These are phyloP conservation scores for Ceratocystis cacaofunesta DNA, from an alignment of 2,329 filamentous ascomycete genomes.

Conservation along the genomic window DNA sequence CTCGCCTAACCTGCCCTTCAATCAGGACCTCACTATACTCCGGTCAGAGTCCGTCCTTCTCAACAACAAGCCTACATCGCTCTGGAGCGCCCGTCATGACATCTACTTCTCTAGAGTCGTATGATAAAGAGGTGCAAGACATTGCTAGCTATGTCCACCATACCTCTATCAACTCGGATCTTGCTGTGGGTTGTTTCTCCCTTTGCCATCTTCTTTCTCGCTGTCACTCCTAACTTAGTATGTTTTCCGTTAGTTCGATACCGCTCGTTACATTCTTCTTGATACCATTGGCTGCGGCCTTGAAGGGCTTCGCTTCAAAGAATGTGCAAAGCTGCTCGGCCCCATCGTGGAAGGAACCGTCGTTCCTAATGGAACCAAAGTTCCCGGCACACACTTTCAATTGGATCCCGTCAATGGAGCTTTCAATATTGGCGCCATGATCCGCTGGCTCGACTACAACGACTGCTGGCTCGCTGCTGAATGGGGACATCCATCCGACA, in stretches of 20 bases:
- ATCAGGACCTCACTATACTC: not conserved
- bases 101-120: slow-evolving; percentile 37
- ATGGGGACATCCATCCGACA: slow-evolving; percentile 98
- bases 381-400: slow-evolving; percentile 84
- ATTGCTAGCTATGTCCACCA: slow-evolving; percentile 93
- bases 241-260: slow-evolving; percentile 55
- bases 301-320: slow-evolving; percentile 86
- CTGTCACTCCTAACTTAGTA: not conserved
- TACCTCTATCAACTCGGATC: slow-evolving; percentile 75
- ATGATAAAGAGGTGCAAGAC: slow-evolving; percentile 86
- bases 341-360: slow-evolving; percentile 79
- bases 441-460: slow-evolving; percentile 99
- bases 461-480: slow-evolving; percentile 99
- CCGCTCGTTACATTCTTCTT: slow-evolving; percentile 88
- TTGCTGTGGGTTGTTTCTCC: slow-evolving; percentile 54
- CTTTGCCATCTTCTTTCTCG: too few relatives aligned
- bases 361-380: slow-evolving; percentile 81
- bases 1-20: not conserved
- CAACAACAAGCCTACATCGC: slow-evolving; percentile 22
- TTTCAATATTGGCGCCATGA: slow-evolving; percentile 98
- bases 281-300: slow-evolving; percentile 95
- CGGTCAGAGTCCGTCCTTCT: slow-evolving; percentile 28
- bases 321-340: slow-evolving; percentile 88
- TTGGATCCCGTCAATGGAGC: slow-evolving; percentile 90
- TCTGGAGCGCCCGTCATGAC: slow-evolving; percentile 35